Percentiles rank a stretch among this genome's conserved stretches.
phyloP scores from a whole-genome alignment of 768 basidiomycete genomes.

The Gautieria morchelliformis region DNA sequence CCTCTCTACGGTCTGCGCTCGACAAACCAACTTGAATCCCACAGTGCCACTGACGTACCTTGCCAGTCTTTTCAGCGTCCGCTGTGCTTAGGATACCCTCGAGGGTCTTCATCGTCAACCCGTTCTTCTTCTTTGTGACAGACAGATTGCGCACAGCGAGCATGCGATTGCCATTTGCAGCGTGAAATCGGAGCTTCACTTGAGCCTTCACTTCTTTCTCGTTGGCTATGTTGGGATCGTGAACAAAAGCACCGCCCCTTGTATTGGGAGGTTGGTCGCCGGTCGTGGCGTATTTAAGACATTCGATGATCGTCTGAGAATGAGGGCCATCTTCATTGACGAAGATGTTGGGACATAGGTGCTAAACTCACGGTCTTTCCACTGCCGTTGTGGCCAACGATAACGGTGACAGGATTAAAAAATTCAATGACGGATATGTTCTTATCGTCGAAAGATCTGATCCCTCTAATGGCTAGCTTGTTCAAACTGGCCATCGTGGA shows the following conservation, averaged over 20 bases:
- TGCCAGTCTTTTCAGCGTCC: constrained; percentile 61
- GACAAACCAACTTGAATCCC: not conserved
- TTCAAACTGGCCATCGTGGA: constrained; percentile 66
- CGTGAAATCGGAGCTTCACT: constrained; percentile 87
- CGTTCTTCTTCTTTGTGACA: constrained; percentile 88
- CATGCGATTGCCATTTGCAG: constrained; percentile 87
- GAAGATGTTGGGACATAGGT: not conserved
- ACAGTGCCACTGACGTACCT: constrained; percentile 39
- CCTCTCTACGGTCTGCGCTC: constrained; percentile 44
- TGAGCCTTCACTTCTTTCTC: constrained; percentile 99
- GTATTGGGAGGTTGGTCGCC: constrained; percentile 97
- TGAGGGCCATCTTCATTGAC: not conserved
- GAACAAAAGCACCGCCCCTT: constrained; percentile 95
- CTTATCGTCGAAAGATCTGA: constrained; percentile 88
- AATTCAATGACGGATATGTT: constrained; percentile 90
- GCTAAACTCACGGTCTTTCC: constrained; percentile 66
- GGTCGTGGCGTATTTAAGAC: constrained; percentile 97
- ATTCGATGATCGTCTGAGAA: constrained; percentile 85
- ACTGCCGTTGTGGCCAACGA: constrained; percentile 96
- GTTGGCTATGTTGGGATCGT: constrained; percentile 99
- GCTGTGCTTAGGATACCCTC: constrained; percentile 80
- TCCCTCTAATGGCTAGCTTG: constrained; percentile 73
- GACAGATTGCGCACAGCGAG: constrained; percentile 83
- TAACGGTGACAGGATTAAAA: constrained; percentile 95
- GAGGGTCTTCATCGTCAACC: constrained; percentile 93